These are phyloP conservation scores for Colletotrichum echinochloae DNA, from an alignment of 2,329 filamentous ascomycete genomes.

Conservation along the genomic window DNA sequence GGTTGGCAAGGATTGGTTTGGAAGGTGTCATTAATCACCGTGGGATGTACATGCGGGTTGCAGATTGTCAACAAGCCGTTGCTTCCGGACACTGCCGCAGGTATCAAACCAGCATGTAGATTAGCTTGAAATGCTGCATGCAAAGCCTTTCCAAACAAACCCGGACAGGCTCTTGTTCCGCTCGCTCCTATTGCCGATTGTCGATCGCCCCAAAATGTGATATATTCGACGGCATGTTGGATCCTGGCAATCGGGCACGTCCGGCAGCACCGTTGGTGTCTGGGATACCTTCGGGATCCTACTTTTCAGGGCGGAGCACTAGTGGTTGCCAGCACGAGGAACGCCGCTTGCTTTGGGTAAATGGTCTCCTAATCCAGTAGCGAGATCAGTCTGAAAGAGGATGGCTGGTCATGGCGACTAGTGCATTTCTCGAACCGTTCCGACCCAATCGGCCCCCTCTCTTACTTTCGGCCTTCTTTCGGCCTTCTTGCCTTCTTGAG, in stretches of 20 bases:
- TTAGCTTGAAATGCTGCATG: neutral
- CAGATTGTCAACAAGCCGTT: neutral
- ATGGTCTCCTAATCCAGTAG: neutral
- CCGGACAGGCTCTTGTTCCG: neutral
- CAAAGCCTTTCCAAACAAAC: neutral
- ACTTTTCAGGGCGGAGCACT: neutral
- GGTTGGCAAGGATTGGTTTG: neutral
- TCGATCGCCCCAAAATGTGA: neutral
- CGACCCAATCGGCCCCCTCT: neutral
- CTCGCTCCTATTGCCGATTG: neutral
- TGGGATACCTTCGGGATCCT: neutral
- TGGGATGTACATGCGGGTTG: neutral
- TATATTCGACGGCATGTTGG: neutral
- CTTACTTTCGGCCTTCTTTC: too few species aligned
- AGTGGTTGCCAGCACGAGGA: neutral
- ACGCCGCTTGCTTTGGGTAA: too few species aligned
- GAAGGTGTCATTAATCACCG: neutral
- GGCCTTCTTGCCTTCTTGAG: neutral
- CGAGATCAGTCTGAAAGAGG: neutral
- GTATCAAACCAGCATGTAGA: neutral
- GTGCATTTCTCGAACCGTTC: neutral
- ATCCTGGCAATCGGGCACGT: neutral
- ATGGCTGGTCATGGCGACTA: neutral
- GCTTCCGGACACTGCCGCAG: neutral
- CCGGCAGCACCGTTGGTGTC: neutral